Base-by-base conservation (phyloP, 192 early-diverging fungal species). In the Chytriomyces sp. region DNA sequence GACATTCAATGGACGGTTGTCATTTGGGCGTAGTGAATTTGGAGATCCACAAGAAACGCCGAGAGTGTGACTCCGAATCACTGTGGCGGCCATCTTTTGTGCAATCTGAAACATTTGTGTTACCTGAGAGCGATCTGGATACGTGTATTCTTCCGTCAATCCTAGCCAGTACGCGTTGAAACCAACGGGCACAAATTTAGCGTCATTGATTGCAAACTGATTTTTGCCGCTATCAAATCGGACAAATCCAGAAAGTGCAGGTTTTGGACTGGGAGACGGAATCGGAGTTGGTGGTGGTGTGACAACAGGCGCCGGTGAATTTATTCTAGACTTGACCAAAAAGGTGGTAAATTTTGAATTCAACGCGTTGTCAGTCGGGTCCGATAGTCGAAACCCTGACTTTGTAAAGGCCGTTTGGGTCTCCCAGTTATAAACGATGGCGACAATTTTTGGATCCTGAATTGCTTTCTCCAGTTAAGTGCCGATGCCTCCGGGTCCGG, bases 141-240 rank as follows among this genome's bases (percentile, higher is more conserved):
- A 67, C 24, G 0, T 0, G 24, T 45, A 48, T 2, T 67, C 66
- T 47, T 67, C 66, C 10, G 45, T 67, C 2, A 47, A 24, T 8
- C 66, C 66, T 13, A 67, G 26, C 66, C 66, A 67, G 47, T 67
- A 67, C 9, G 18, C 26, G 66, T 67, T 67, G 5, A 67, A 67
- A 67, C 66, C 66, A 13, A 47, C 45, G 1, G 66, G 66, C 1
- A 67, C 66, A 46, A 67, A 67, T 16, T 46, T 28, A 9, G 13
- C 2, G 8, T 45, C 66, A 11, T 28, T 16, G 18, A 67, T 24
- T 2, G 1, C 47, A 28, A 67, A 67, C 45, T 47, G 35, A 16
- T 11, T 23, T 11, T 67, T 35, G 16, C 10, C 18, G 18, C 35
- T 9, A 7, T 44, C 26, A 24, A 24, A 67, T 28, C 26, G 35